Percentiles rank a stretch among this genome's conserved stretches.
Evolutionary conservation across 108 stramenopile genomes (phyloP).

Genomic region (Nannochloropsis gaditana): DNA sequence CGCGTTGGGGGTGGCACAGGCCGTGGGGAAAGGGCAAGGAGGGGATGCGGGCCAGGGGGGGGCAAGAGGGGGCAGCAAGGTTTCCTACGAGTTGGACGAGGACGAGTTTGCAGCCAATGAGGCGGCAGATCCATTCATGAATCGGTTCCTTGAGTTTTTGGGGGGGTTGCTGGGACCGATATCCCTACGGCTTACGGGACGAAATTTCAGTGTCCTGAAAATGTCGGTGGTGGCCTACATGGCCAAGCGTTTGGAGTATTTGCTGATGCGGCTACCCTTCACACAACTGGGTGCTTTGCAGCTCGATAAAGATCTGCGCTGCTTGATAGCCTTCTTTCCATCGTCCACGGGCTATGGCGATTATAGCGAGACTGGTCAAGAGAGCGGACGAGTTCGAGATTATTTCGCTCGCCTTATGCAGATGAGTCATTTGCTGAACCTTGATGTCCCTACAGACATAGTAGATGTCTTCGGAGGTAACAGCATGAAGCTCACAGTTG

Average conservation of each 20-base stretch:
- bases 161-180: constrained; percentile 2
- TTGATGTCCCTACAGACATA: neutral
- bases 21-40: neutral
- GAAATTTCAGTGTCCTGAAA: constrained; percentile 24
- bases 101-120: constrained; percentile 45
- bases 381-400: constrained; percentile 25
- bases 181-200: neutral
- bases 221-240: constrained; percentile 32
- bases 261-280: constrained; percentile 32
- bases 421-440: constrained; percentile 24
- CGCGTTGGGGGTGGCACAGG: neutral
- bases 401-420: constrained; percentile 38
- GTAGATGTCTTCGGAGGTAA: neutral
- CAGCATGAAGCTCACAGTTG: neutral
- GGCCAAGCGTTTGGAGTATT: constrained; percentile 37
- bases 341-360: neutral
- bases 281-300: constrained; percentile 43
- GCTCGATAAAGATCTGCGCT: constrained; percentile 45
- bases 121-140: constrained; percentile 35
- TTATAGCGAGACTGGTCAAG: neutral
- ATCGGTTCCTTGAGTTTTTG: constrained; percentile 27
- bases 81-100: constrained; percentile 40
- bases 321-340: constrained; percentile 34
- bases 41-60: neutral
- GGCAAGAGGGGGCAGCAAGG: constrained; percentile 30